phyloP scores from a whole-genome alignment of 2,329 filamentous ascomycete species.

The Colletotrichum orchidophilum region DNA sequence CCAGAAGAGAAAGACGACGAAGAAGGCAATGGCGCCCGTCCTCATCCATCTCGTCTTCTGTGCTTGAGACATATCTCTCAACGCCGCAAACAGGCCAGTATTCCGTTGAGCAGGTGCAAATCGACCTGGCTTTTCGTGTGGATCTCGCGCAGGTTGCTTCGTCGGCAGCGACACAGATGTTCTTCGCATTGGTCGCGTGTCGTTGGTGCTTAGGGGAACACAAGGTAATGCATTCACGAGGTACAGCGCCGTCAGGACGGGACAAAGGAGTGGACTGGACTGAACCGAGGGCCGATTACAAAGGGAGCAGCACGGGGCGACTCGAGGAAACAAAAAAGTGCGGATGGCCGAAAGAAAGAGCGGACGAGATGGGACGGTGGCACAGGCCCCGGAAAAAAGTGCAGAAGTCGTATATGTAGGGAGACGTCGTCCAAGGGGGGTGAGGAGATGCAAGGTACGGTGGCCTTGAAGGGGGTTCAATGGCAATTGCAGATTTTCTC shows the following conservation, averaged over 20 bases:
- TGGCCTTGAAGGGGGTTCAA: slow-evolving; percentile 18
- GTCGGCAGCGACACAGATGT: slow-evolving; percentile 72
- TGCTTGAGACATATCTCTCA: slow-evolving; percentile 63
- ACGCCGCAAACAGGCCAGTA: slow-evolving; percentile 59
- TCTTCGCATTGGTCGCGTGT: slow-evolving; percentile 63
- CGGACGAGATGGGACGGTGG: slow-evolving; percentile 18
- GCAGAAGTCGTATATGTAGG: slow-evolving; percentile 29
- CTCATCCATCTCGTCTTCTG: slow-evolving; percentile 73
- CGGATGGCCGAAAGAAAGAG: slow-evolving; percentile 28
- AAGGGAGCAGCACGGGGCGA: slow-evolving; percentile 13
- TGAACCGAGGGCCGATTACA: slow-evolving; percentile 18
- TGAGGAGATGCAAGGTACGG: slow-evolving; percentile 13
- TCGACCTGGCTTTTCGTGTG: slow-evolving; percentile 71
- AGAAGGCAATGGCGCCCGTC: slow-evolving; percentile 69
- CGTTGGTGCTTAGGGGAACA: slow-evolving; percentile 27
- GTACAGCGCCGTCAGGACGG: slow-evolving; percentile 12
- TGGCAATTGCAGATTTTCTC: slow-evolving; percentile 31
- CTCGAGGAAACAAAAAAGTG: slow-evolving; percentile 27
- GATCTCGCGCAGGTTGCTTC: slow-evolving; percentile 67
- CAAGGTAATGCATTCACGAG: slow-evolving; percentile 36
- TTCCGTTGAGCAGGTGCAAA: slow-evolving; percentile 61
- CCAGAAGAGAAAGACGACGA: slow-evolving; percentile 69
- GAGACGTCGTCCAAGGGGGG: slow-evolving; percentile 13
- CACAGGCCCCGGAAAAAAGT: slow-evolving; percentile 7
- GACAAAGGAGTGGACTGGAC: slow-evolving; percentile 27